phyloP scores from a whole-genome alignment of 2,329 filamentous ascomycete genomes.

The Talaromyces sp. region DNA sequence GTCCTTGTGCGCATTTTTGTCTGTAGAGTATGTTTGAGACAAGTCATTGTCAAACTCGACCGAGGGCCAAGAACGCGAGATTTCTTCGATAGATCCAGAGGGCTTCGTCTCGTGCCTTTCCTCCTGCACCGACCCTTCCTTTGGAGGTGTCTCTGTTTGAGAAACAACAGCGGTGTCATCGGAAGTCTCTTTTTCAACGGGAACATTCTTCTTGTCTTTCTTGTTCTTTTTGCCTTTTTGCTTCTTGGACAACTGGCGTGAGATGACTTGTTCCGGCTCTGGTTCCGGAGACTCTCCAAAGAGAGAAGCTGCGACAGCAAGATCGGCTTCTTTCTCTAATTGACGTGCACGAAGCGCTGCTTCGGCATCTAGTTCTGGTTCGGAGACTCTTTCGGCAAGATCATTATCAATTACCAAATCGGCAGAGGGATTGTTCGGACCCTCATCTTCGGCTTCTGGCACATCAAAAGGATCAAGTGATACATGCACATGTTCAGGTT shows the following conservation, averaged over 20 bases:
- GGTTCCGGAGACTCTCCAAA: slow-evolving; percentile 6
- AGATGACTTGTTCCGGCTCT: slow-evolving; percentile 13
- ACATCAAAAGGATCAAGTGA: slow-evolving; percentile 17
- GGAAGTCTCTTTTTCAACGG: not conserved
- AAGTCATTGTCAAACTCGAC: slow-evolving; percentile 8
- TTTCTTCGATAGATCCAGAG: not conserved
- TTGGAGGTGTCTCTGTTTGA: not conserved
- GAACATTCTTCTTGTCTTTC: slow-evolving; percentile 24
- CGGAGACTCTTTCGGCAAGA: not conserved
- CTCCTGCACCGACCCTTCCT: not conserved
- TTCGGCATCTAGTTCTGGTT: slow-evolving; percentile 8
- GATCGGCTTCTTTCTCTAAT: slow-evolving; percentile 16
- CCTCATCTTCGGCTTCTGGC: slow-evolving; percentile 5
- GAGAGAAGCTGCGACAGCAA: slow-evolving; percentile 10
- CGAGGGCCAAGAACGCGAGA: slow-evolving; percentile 5
- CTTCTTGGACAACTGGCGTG: slow-evolving; percentile 33
- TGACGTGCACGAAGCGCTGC: slow-evolving; percentile 7
- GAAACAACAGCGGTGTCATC: not conserved
- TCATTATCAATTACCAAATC: not conserved
- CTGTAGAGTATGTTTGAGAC: not conserved
- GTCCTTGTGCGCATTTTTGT: not conserved
- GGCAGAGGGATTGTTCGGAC: not conserved
- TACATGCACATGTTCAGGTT: not conserved
- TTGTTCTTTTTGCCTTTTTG: slow-evolving; percentile 37
- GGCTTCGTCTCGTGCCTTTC: not conserved